Evolutionary conservation across 768 basidiomycete species (phyloP), one percentile per base, ranked within the genome.

Genomic region (Mrakia frigida): DNA sequence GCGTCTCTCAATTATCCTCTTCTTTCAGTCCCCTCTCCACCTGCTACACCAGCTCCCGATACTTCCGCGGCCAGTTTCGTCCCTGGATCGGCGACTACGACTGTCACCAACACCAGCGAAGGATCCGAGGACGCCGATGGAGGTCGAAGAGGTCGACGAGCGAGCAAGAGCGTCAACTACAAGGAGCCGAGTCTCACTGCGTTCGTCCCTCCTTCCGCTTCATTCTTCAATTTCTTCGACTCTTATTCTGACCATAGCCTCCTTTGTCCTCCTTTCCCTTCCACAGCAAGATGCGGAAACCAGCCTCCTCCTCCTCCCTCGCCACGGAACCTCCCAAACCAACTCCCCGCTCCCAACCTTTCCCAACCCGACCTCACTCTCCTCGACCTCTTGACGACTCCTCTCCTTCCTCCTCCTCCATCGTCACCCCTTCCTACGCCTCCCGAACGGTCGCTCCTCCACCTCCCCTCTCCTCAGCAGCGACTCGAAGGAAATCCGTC

Each of bases 121-220:
- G 73, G 46, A 13, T 67, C 73, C 28, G 41, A 74, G 33, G 73
- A 74, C 21, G 41, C 33, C 31, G 73, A 74, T 2, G 33, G 33
- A 18, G 39, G 73, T 3, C 37, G 74, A 21, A 21, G 50, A 14
- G 74, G 74, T 59, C 46, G 70, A 3, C 65, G 74, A 33, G 74
- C 74, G 28, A 56, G 74, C 6, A 75, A 75, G 74, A 75, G 74
- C 41, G 74, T 75, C 68, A 75, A 75, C n/a, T 75, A 75, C 56
- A 75, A 75, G 69, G 74, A 75, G 56, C 74, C 74, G 9, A 75
- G 74, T 59, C 59, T 75, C 2, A 75, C 68, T n/a, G 52, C 74
- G 74, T 75, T 13, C 56, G 74, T 75, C 28, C 52, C 25, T 2
- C 39, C 14, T 46, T 23, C 14, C n/a, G 37, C 37, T 25, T 52